phyloP scores from a whole-genome alignment of 1,139 yeast genomes.

The Hyphopichia wangnamkhiaoensis region DNA sequence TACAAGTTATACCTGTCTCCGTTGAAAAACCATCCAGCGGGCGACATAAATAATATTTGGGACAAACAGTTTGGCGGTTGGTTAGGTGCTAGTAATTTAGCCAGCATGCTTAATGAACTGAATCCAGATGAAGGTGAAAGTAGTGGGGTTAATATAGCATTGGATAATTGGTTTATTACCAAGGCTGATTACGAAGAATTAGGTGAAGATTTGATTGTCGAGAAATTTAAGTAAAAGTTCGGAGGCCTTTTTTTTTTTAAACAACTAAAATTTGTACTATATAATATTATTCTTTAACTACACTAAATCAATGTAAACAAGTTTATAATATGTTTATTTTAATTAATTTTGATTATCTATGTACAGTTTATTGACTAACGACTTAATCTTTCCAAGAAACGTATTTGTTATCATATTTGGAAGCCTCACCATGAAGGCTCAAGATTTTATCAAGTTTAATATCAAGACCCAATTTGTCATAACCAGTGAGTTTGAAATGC shows the following conservation, averaged over 20 bases:
- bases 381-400: conserved; percentile 53
- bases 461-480: conserved; percentile 62
- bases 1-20: conserved; percentile 18
- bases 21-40: conserved; percentile 25
- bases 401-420: conserved; percentile 55
- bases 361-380: background rate
- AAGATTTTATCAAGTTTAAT: conserved; percentile 57
- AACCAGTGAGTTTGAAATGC: conserved; percentile 54
- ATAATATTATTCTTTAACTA: background rate
- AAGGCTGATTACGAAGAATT: conserved; percentile 60
- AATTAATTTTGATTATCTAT: background rate
- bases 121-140: conserved; percentile 37
- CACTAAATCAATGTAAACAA: too few relatives aligned
- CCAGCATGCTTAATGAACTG: conserved; percentile 47
- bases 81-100: conserved; percentile 68
- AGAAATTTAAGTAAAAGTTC: conserved; percentile 46
- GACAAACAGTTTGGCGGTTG: conserved; percentile 62
- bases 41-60: conserved; percentile 40
- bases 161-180: conserved; percentile 56
- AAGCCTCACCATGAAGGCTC: conserved; percentile 61
- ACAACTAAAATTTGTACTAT: background rate
- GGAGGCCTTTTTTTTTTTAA: background rate
- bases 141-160: conserved; percentile 44
- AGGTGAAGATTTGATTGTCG: conserved; percentile 58
- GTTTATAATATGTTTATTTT: background rate